Percentiles rank a stretch among this genome's conserved stretches.
phyloP scores from a whole-genome alignment of 106 monocot genomes.

The Dendrobium catenatum region DNA sequence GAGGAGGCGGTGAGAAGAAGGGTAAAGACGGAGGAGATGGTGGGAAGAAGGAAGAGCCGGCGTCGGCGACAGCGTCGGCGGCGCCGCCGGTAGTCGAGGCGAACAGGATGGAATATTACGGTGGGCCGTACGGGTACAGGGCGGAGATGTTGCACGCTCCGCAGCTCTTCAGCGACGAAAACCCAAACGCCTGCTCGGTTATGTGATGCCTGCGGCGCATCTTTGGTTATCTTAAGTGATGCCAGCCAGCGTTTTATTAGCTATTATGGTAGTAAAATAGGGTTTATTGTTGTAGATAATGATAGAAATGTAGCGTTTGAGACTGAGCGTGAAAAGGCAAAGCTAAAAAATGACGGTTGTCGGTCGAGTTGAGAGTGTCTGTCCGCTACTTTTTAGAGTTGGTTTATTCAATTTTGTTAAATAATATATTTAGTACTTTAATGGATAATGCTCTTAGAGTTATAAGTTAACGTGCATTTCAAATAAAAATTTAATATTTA shows the following conservation, averaged over 20 bases:
- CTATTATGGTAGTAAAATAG: background rate
- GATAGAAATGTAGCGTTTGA: background rate
- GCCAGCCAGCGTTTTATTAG: background rate
- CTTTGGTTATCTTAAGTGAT: background rate
- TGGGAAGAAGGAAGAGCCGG: background rate
- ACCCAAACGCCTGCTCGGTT: slow-evolving; percentile 7
- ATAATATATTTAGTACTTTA: background rate
- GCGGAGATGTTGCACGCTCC: slow-evolving; percentile 3
- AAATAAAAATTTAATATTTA: too few relatives aligned
- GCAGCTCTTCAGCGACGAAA: slow-evolving; percentile 10
- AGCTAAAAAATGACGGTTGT: background rate
- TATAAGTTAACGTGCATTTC: too few relatives aligned
- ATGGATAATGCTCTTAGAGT: background rate
- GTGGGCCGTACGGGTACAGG: background rate
- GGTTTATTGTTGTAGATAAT: background rate
- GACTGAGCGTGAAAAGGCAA: background rate
- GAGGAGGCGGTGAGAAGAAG: background rate
- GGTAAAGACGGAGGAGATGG: background rate
- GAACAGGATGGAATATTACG: slow-evolving; percentile 6
- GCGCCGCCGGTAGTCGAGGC: background rate
- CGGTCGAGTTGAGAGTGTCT: background rate
- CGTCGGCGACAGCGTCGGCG: background rate
- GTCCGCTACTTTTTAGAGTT: background rate
- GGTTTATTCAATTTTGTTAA: slow-evolving; percentile 2
- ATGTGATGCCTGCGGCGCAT: slow-evolving; percentile 5